Evolutionary conservation across 2,329 filamentous ascomycete species (phyloP).

Genomic region (Trichophyton rubrum): DNA sequence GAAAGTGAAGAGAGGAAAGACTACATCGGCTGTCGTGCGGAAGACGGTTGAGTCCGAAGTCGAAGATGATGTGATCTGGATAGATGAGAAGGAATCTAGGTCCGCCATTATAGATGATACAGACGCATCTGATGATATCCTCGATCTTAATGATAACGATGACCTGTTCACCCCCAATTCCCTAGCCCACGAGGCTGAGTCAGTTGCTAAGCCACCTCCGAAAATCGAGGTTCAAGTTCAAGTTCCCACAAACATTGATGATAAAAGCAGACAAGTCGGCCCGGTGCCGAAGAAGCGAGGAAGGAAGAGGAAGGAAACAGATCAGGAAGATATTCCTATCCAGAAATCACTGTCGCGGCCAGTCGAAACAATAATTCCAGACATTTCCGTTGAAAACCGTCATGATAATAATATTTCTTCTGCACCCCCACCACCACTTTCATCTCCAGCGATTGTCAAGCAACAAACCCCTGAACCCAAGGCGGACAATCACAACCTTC

Average conservation of each 20-base stretch:
- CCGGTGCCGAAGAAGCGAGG: constrained; percentile 29
- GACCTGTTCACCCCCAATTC: not conserved
- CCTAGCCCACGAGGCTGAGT: not conserved
- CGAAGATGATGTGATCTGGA: constrained; percentile 33
- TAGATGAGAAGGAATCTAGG: constrained; percentile 18
- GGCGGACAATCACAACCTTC: not conserved
- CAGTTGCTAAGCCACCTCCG: not conserved
- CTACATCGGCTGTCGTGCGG: constrained; percentile 24
- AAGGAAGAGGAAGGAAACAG: constrained; percentile 28
- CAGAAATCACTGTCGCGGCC: not conserved
- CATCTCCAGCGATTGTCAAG: not conserved
- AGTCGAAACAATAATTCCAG: not conserved
- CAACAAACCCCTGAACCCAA: not conserved
- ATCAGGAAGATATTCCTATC: not conserved
- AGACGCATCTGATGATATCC: not conserved
- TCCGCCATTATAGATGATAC: constrained; percentile 1
- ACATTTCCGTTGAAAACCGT: not conserved
- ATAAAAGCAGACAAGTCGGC: not conserved
- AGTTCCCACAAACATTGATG: not conserved
- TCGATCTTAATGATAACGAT: not conserved
- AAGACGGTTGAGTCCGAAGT: constrained; percentile 21
- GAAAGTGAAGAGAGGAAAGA: constrained; percentile 35
- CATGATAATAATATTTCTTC: not conserved
- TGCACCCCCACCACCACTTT: not conserved
- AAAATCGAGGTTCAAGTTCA: not conserved